Base-by-base conservation (phyloP, 148 eudicot genomes). In the Cornus florida region DNA sequence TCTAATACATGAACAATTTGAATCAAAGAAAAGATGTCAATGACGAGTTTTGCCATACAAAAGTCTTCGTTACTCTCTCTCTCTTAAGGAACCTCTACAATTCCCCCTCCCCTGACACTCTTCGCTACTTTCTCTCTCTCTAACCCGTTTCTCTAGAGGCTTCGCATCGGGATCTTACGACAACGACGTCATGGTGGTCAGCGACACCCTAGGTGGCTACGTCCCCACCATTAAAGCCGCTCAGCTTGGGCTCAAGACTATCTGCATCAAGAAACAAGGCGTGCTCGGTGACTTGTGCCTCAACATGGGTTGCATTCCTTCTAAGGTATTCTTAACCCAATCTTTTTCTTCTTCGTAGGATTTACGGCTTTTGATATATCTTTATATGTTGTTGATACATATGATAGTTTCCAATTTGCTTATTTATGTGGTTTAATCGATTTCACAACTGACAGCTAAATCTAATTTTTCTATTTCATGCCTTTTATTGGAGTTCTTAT, bases 141-240 rank as follows among this genome's bases (percentile, higher is more conserved):
- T 90, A 16, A 77, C 86, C 67, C 84, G 88, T 74, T 87, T 86
- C 62, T 82, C 84, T 12, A 85, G 98, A 57, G 86, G 81, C 70
- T 92, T 90, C 86, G 79, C 94, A 1, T 78, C 98, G 0, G 93
- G 82, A 87, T 86, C 94, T 77, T 92, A 90, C 14, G 98, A 94
- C 5, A 94, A 90, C 81, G 97, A 95, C 77, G 97, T 95, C 69
- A 94, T 95, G n/a, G 89, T 95, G 46, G 81, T 95, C 77, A 96
- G 97, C 74, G 97, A 97, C 59, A 97, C 96, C 0, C 98, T 97
- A 33, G 97, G 98, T 1, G 98, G 98, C 28, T 95, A 95, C 72
- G 98, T 95, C 1, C 96, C 97, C 32, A 96, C 97, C 46, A 95
- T 95, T 76, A 95, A 95, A 87, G 98, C 98, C 33, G 98, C 98